phyloP scores from a whole-genome alignment of 2,329 filamentous ascomycete genomes.

The Clarireedia monteithiana region DNA sequence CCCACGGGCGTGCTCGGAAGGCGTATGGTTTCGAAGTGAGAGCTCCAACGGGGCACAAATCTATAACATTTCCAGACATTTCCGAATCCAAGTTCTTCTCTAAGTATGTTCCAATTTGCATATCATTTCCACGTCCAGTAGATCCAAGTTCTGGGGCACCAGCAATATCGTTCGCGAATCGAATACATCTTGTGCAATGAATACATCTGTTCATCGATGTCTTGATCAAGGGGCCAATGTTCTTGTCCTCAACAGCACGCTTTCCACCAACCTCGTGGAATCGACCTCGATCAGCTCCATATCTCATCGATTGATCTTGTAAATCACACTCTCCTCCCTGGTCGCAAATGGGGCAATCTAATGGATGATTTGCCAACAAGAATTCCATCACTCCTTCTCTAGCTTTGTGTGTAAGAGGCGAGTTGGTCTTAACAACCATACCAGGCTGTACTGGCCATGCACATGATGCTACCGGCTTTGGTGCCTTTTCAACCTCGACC shows the following conservation, averaged over 20 bases:
- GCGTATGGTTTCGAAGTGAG: slow-evolving; percentile 96
- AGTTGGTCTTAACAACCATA: slow-evolving; percentile 99
- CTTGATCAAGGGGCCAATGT: slow-evolving; percentile 96
- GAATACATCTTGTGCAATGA: slow-evolving; percentile 95
- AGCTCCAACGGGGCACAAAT: slow-evolving; percentile 94
- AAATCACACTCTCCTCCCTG: slow-evolving; percentile 98
- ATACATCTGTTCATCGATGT: slow-evolving; percentile 99
- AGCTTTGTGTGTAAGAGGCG: slow-evolving; percentile 91
- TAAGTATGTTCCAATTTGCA: slow-evolving; percentile 97
- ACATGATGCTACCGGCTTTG: slow-evolving; percentile 96
- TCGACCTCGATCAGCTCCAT: slow-evolving; percentile 88
- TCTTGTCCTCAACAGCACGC: slow-evolving; percentile 98
- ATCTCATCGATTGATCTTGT: slow-evolving; percentile 98
- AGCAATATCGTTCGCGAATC: slow-evolving; percentile 95
- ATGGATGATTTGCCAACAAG: slow-evolving; percentile 87
- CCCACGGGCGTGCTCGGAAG: slow-evolving; percentile 94
- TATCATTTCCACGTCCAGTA: slow-evolving; percentile 88
- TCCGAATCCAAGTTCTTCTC: slow-evolving; percentile 92
- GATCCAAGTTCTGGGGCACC: slow-evolving; percentile 94
- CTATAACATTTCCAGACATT: slow-evolving; percentile 94
- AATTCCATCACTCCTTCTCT: slow-evolving; percentile 99
- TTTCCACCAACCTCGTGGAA: slow-evolving; percentile 96
- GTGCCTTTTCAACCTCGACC: slow-evolving; percentile 92
- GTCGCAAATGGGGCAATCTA: slow-evolving; percentile 96
- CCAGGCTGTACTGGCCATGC: slow-evolving; percentile 98